Conservation (phyloP, 192 early-diverging fungal genomes). For the Fimicolochytrium jonesii region DNA sequence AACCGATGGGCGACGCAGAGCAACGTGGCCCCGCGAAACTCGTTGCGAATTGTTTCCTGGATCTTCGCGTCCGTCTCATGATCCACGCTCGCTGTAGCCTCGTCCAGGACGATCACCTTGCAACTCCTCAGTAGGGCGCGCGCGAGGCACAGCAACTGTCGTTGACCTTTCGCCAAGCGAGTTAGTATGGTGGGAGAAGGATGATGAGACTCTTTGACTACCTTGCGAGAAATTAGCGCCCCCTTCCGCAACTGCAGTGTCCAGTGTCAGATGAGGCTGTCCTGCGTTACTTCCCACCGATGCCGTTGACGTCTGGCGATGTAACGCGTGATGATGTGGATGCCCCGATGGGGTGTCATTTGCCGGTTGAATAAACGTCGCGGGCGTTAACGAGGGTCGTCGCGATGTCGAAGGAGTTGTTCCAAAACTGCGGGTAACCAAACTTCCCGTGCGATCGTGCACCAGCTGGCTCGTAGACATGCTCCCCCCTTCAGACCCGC, state of each 20-base stretch:
- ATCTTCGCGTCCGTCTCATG: conserved; percentile 83
- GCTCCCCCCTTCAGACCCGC: too few relatives aligned
- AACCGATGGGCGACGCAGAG: conserved; percentile 85
- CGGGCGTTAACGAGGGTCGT: too few relatives aligned
- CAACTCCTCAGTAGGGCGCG: conserved; percentile 37
- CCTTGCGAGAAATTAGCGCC: conserved; percentile 84
- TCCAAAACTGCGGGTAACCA: not conserved
- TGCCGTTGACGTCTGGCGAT: too few relatives aligned
- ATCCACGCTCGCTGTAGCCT: conserved; percentile 86
- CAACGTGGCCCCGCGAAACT: conserved; percentile 65
- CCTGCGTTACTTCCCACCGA: too few relatives aligned
- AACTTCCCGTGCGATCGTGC: too few relatives aligned
- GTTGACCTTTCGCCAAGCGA: conserved; percentile 30
- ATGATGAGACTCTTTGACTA: conserved; percentile 27
- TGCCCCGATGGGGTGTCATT: too few relatives aligned
- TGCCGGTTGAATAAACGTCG: too few relatives aligned
- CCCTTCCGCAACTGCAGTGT: conserved; percentile 66
- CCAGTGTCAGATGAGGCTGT: too few relatives aligned
- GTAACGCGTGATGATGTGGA: too few relatives aligned
- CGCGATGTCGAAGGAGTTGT: too few relatives aligned
- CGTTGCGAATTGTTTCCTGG: conserved; percentile 76
- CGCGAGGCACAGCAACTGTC: conserved; percentile 51
- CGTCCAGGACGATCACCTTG: conserved; percentile 38
- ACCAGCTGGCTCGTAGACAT: too few relatives aligned
- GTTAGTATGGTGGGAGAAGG: too few relatives aligned